Percentiles rank a stretch among this genome's conserved stretches.
Conservation (phyloP, 2,329 filamentous ascomycete species). For the Alternaria novae-zelandiae region DNA sequence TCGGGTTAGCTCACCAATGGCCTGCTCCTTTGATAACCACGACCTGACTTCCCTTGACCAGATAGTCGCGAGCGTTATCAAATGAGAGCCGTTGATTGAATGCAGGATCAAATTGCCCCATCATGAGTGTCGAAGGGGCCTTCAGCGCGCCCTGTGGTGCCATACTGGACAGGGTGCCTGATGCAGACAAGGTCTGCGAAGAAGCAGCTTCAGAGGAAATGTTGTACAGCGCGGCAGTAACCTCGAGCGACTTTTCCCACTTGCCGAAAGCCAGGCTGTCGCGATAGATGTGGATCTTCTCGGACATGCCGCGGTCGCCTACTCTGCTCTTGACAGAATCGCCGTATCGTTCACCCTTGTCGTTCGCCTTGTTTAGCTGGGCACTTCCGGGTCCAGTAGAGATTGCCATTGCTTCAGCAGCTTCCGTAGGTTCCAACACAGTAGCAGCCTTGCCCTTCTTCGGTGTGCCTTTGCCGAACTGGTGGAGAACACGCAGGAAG, state of each 20-base stretch:
- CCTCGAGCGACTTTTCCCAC: constrained; percentile 62
- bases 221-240: constrained; percentile 55
- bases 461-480: constrained; percentile 44
- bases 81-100: constrained; percentile 58
- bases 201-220: constrained; percentile 37
- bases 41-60: constrained; percentile 58
- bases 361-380: constrained; percentile 47
- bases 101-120: constrained; percentile 60
- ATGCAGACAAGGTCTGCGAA: constrained; percentile 13
- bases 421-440: constrained; percentile 26
- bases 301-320: constrained; percentile 54
- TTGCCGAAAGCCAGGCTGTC: constrained; percentile 53
- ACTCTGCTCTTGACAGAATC: constrained; percentile 50
- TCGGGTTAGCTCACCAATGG: constrained; percentile 53
- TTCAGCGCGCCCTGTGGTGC: constrained; percentile 56
- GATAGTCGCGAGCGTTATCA: constrained; percentile 60
- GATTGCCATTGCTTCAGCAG: constrained; percentile 58
- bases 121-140: constrained; percentile 60
- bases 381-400: constrained; percentile 57
- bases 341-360: constrained; percentile 45
- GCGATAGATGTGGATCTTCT: constrained; percentile 62
- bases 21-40: constrained; percentile 57
- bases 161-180: constrained; percentile 52
- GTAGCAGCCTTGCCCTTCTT: constrained; percentile 8
- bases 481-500: constrained; percentile 54